Percentiles rank a stretch among this genome's conserved stretches.
These are phyloP conservation scores for Apiospora phragmitis DNA, from an alignment of 2,329 filamentous ascomycete genomes.

Conservation along the genomic window DNA sequence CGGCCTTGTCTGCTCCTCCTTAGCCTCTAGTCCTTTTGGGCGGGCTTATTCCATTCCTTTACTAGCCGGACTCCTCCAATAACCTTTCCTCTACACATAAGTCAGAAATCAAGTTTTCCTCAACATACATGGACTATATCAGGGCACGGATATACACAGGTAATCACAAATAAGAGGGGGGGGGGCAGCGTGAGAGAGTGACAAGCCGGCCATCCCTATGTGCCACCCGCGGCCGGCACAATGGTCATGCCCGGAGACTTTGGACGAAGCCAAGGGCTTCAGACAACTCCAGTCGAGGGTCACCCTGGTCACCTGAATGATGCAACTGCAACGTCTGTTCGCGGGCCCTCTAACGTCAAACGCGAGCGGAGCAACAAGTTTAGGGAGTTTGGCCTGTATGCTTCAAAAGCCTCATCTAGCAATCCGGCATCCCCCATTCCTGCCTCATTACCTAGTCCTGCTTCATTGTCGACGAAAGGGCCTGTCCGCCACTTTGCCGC, in stretches of 20 bases:
- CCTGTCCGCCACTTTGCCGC: conserved; percentile 13
- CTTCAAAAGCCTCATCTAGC: conserved; percentile 24
- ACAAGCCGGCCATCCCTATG: not conserved
- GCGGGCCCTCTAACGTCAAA: conserved; percentile 22
- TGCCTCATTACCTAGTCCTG: conserved; percentile 13
- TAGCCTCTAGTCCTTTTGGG: conserved; percentile 5
- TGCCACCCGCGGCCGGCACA: conserved; percentile 7
- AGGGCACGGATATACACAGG: not conserved
- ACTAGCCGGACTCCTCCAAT: conserved; percentile 2
- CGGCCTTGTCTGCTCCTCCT: conserved; percentile 2
- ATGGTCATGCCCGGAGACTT: conserved; percentile 7
- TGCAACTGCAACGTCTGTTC: conserved; percentile 18
- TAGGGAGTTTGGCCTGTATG: conserved; percentile 26
- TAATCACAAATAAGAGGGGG: not conserved
- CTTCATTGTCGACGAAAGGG: conserved; percentile 20
- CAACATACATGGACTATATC: not conserved
- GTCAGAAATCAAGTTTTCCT: not conserved
- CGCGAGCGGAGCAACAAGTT: conserved; percentile 29
- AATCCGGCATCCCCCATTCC: conserved; percentile 22
- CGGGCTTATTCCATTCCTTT: conserved; percentile 1
- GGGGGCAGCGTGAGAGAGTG: not conserved
- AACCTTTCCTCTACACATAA: not conserved
- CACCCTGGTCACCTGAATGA: conserved; percentile 14
- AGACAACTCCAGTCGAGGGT: conserved; percentile 8
- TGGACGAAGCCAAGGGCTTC: conserved; percentile 8